Evolutionary conservation across 495 filamentous ascomycete genomes (phyloP), one percentile per base, ranked within the genome.

Genomic region (Hypoxylon trugodes): DNA sequence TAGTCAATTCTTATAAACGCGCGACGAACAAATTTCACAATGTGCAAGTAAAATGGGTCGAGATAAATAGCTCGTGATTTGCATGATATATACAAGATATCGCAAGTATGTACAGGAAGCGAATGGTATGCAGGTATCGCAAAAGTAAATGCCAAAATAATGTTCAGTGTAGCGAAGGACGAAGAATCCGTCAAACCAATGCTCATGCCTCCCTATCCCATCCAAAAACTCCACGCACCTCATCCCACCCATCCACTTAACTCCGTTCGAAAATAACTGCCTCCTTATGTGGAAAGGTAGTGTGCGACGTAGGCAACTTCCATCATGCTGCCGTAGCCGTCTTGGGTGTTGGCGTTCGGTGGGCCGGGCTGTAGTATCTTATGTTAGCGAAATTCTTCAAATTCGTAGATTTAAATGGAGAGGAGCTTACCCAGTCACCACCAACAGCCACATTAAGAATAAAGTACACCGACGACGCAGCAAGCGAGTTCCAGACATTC

Each of bases 391-490:
- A 1, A 30, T 13, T 19, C 21, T 12, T 28, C 2, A 16, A 12
- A 1, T 12, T 16, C 18, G 3, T 4, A 42, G 28, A n/a, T 6
- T 47, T 32, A 64, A 25, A 22, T 38, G 28, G 6, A 43, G 19
- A 37, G 33, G 13, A 51, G 74, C 78, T 65, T 63, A 81, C 79
- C 75, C 78, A 84, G 50, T 61, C 53, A 1, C 81, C 81, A 5
- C 81, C 81, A 43, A 84, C 80, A 3, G 81, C 81, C 1, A 84
- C 77, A 46, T 84, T 84, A 21, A 83, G 61, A 40, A 79, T 79
- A 30, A 83, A 74, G 56, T 71, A 83, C 50, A 79, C 60, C 0
- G 76, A 71, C 24, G 52, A 68, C 3, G 71, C 61, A 0, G 75
- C 71, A 24, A 84, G 50, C 30, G 65, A 66, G 28, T 57, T 65